A percentile compares a stretch with the other conserved stretches of the same genome.
phyloP scores from a whole-genome alignment of 768 basidiomycete genomes.

The Rubroboletus satanas region DNA sequence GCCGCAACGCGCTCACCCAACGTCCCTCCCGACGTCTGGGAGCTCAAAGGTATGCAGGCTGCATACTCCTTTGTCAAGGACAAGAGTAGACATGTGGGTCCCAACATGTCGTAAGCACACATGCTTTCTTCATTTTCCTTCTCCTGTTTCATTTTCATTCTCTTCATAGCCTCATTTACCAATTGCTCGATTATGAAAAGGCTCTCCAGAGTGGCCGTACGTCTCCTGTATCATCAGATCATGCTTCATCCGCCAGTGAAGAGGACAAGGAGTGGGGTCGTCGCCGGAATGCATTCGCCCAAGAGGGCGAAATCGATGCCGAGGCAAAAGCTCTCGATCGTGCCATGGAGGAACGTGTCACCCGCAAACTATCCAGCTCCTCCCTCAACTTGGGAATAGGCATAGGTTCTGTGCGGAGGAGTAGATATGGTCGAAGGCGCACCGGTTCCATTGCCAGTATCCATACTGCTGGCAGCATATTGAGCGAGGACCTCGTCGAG shows the following conservation, averaged over 20 bases:
- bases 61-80: constrained; percentile 88
- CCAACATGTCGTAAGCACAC: constrained; percentile 86
- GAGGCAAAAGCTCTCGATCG: constrained; percentile 83
- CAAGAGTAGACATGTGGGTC: constrained; percentile 83
- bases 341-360: constrained; percentile 80
- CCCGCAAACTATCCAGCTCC: constrained; percentile 67
- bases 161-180: constrained; percentile 76
- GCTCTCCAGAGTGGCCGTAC: constrained; percentile 49
- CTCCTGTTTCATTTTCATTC: constrained; percentile 22
- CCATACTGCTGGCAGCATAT: constrained; percentile 59
- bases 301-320: constrained; percentile 46
- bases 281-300: constrained; percentile 49
- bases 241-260: constrained; percentile 49
- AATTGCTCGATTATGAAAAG: constrained; percentile 88
- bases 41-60: constrained; percentile 82
- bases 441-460: constrained; percentile 74
- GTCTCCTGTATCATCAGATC: constrained; percentile 53
- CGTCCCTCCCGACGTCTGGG: constrained; percentile 73
- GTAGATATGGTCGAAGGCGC: constrained; percentile 66
- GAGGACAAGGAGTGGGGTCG: constrained; percentile 84
- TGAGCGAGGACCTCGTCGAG: constrained; percentile 79
- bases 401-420: constrained; percentile 64
- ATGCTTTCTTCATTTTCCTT: constrained; percentile 21
- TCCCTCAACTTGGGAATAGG: constrained; percentile 62
- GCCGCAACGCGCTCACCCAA: constrained; percentile 62